phyloP scores from a whole-genome alignment of 2,329 filamentous ascomycete species.

The Colletotrichum brevisporum region DNA sequence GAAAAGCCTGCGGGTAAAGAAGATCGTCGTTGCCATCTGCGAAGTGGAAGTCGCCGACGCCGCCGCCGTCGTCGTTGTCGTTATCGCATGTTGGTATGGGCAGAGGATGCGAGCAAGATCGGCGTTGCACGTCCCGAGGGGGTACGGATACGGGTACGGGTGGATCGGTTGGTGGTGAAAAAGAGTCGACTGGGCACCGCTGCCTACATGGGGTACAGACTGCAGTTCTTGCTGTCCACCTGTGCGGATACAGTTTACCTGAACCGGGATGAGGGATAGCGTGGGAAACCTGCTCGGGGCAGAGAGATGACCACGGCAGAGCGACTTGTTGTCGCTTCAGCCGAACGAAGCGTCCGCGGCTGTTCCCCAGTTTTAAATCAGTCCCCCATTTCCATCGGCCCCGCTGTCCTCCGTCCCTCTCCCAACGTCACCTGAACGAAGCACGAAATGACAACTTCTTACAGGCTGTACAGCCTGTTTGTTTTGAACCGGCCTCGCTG shows the following conservation, averaged over 20 bases:
- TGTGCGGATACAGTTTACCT: too few species aligned
- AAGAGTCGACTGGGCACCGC: too few species aligned
- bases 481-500: background rate
- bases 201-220: background rate
- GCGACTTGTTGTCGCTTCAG: slow-evolving; percentile 15
- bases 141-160: slow-evolving; percentile 4
- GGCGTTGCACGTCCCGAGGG: slow-evolving; percentile 8
- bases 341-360: slow-evolving; percentile 1
- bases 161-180: slow-evolving; percentile 11
- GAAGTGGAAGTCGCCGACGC: background rate
- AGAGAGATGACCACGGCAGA: slow-evolving; percentile 20
- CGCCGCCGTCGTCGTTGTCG: background rate
- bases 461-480: background rate
- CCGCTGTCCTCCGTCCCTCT: background rate
- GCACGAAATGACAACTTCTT: background rate
- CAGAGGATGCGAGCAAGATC: slow-evolving; percentile 10
- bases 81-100: slow-evolving; percentile 9
- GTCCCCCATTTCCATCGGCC: background rate
- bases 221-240: background rate
- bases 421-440: background rate
- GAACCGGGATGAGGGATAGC: slow-evolving; percentile 20
- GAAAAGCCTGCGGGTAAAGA: slow-evolving; percentile 20
- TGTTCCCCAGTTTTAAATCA: slow-evolving; percentile 19
- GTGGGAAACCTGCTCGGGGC: slow-evolving; percentile 24
- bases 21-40: slow-evolving; percentile 14